These are phyloP conservation scores for Sonneratia caseolaris DNA, from an alignment of 345 rosid species.

Conservation along the genomic window DNA sequence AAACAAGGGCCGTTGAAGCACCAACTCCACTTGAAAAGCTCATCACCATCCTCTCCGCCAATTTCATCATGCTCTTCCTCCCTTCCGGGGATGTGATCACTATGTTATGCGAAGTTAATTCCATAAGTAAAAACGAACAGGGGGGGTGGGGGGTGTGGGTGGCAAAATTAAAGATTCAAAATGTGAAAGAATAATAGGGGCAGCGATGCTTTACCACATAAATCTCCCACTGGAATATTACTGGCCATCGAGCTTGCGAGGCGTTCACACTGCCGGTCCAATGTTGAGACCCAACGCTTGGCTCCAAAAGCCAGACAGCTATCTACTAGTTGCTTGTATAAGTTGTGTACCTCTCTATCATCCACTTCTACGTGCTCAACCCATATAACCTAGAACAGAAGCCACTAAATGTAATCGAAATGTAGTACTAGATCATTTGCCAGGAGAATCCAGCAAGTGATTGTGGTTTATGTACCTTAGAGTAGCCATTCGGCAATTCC, in stretches of 20 bases:
- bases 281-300: constrained; percentile 79
- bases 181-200: too few relatives aligned
- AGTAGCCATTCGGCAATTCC: constrained; percentile 85
- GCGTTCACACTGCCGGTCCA: constrained; percentile 57
- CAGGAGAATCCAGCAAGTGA: not conserved
- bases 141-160: too few relatives aligned
- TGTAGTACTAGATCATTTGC: not conserved
- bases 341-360: constrained; percentile 57
- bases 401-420: not conserved
- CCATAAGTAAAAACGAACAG: not conserved
- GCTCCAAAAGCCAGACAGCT: constrained; percentile 84
- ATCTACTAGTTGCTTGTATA: constrained; percentile 49
- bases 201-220: constrained; percentile 29
- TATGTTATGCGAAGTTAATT: constrained; percentile 8
- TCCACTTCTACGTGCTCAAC: constrained; percentile 81
- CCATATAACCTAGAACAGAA: constrained; percentile 55
- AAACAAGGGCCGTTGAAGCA: constrained; percentile 81
- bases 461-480: constrained; percentile 43
- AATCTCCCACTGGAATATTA: constrained; percentile 71
- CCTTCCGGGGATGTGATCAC: constrained; percentile 81
- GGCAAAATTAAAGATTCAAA: too few relatives aligned
- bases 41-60: constrained; percentile 90
- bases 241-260: constrained; percentile 81
- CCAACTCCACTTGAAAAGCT: constrained; percentile 91
- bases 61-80: constrained; percentile 86